Evolutionary conservation across 2,329 filamentous ascomycete species (phyloP).

Genomic region (Aspergillus cejpii): DNA sequence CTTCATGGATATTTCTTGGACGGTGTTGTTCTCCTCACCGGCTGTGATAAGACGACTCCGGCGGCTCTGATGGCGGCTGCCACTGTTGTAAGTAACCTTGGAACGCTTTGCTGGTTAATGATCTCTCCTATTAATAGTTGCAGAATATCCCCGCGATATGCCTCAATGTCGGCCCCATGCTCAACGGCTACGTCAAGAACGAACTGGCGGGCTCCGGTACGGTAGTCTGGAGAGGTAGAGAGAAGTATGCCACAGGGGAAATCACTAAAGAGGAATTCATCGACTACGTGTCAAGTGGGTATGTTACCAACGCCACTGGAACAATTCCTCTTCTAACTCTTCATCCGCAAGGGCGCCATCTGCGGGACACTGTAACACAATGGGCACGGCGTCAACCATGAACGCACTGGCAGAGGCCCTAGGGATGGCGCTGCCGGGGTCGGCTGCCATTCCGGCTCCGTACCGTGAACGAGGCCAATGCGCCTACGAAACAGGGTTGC

Average conservation of each 20-base stretch:
- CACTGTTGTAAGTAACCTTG: slow-evolving; percentile 36
- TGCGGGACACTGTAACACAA: slow-evolving; percentile 48
- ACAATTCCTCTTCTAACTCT: slow-evolving; percentile 1
- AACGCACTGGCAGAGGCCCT: slow-evolving; percentile 49
- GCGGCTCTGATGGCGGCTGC: slow-evolving; percentile 49
- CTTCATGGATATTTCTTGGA: slow-evolving; percentile 46
- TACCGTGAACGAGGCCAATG: slow-evolving; percentile 46
- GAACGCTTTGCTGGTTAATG: neutral
- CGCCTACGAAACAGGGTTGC: slow-evolving; percentile 45
- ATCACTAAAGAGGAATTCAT: slow-evolving; percentile 42
- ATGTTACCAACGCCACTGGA: slow-evolving; percentile 9
- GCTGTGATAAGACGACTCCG: slow-evolving; percentile 50
- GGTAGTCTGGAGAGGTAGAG: slow-evolving; percentile 46
- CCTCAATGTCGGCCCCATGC: slow-evolving; percentile 49
- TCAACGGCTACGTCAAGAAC: slow-evolving; percentile 44
- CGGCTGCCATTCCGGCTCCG: slow-evolving; percentile 47
- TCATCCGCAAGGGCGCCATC: slow-evolving; percentile 36
- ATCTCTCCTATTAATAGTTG: slow-evolving; percentile 5
- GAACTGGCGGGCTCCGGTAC: slow-evolving; percentile 43
- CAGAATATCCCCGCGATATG: slow-evolving; percentile 48
- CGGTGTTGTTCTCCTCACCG: slow-evolving; percentile 47
- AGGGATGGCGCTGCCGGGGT: slow-evolving; percentile 49
- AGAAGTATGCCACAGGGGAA: slow-evolving; percentile 44
- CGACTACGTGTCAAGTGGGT: slow-evolving; percentile 43
- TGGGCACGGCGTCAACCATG: slow-evolving; percentile 51